Conservation (phyloP, 2,329 filamentous ascomycete species). For the Cytospora schulzeri region DNA sequence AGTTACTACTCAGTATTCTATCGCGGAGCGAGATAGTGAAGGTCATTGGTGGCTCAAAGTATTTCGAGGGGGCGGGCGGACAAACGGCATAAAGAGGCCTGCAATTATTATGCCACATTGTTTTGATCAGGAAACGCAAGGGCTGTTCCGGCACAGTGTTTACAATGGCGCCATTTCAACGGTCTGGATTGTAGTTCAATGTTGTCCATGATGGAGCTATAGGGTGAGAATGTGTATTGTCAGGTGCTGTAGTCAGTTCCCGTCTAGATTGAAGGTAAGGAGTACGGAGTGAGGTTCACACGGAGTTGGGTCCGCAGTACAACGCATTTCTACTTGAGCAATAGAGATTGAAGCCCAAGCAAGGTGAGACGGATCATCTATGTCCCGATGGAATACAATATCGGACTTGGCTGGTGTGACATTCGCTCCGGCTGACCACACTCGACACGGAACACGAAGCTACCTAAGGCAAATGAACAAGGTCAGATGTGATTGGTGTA, state of each 20-base stretch:
- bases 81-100: slow-evolving; percentile 11
- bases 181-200: not conserved
- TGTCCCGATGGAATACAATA: not conserved
- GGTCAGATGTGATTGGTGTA: not conserved
- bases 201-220: not conserved
- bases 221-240: not conserved
- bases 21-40: not conserved
- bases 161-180: too few species aligned
- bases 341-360: not conserved
- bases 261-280: too few species aligned
- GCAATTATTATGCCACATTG: not conserved
- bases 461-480: slow-evolving; percentile 7
- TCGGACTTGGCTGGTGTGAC: too few species aligned
- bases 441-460: not conserved
- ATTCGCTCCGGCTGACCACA: too few species aligned
- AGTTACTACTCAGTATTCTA: not conserved
- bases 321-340: too few species aligned
- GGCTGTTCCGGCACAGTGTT: not conserved
- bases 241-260: too few species aligned
- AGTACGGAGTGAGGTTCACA: too few species aligned
- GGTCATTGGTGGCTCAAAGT: too few species aligned
- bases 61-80: not conserved
- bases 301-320: too few species aligned
- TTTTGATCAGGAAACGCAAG: too few species aligned
- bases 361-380: slow-evolving; percentile 7